Evolutionary conservation across 495 filamentous ascomycete genomes (phyloP), one percentile per base, ranked within the genome.

Genomic region (Lentithecium fluviatile): DNA sequence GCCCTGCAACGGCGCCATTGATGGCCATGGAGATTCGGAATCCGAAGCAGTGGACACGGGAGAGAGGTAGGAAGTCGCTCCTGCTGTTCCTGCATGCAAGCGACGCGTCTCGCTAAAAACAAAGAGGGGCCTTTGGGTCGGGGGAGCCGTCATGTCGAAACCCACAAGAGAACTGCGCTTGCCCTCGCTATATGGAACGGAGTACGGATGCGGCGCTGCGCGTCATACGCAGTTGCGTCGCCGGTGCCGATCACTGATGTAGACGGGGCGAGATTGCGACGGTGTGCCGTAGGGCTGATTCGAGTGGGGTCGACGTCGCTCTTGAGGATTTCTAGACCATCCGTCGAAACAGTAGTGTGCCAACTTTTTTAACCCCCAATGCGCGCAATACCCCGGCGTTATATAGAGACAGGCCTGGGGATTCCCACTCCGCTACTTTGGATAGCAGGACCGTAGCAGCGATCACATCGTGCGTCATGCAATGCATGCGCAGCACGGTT

Each of bases 391-490:
- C 29, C n/a, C 29, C 10, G 29, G 29, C 3, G 10, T 10, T 32
- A 32, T 32, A 32, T 32, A 10, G 4, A 32, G 29, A 32, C 4
- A 32, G 3, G 29, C 29, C 29, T 10, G 4, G 10, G 10, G 29
- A 32, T 4, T 32, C 10, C n/a, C 29, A 10, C 29, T 32, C 29
- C 29, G 29, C 29, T 32, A 32, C 29, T 32, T 10, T 32, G 29
- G 29, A 32, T 32, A 32, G 29, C 29, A 32, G 29, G n/a, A 32
- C 29, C 4, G 29, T 32, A 32, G 29, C 29, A 32, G 29, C 29
- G 29, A 52, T 52, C 29, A 2, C 26, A 52, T 52, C 26, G 32
- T 52, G 49, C 49, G 49, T 52, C 49, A 52, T 52, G 49, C 49
- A 52, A 13, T 7, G 11, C 32, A 38, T 19, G 25, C n/a, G 23